Conservation (phyloP, 176 grass and related monocot species). For the Musa schizocarpa region DNA sequence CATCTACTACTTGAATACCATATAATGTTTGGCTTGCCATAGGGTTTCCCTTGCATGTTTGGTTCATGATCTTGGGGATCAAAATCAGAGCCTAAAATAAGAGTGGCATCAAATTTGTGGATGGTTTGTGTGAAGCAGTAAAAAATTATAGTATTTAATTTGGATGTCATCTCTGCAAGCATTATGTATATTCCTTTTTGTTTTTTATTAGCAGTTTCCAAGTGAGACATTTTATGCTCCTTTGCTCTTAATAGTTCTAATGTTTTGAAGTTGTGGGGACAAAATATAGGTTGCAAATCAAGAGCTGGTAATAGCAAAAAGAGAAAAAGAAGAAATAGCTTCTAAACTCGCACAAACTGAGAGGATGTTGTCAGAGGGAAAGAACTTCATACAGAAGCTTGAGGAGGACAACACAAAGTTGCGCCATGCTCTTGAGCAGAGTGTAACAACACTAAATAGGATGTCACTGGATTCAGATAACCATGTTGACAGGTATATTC, state of each 20-base stretch:
- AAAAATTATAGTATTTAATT: too few species aligned
- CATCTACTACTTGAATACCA: too few species aligned
- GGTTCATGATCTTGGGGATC: too few species aligned
- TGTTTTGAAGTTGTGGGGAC: slow-evolving; percentile 1
- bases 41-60: too few species aligned
- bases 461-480: slow-evolving; percentile 97
- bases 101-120: too few species aligned
- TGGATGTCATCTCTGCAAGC: too few species aligned
- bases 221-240: too few species aligned
- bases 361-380: slow-evolving; percentile 59
- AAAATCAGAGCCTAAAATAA: too few species aligned
- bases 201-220: too few species aligned
- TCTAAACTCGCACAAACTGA: slow-evolving; percentile 56
- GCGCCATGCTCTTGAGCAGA: slow-evolving; percentile 62
- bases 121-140: background rate
- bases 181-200: too few species aligned
- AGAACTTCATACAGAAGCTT: slow-evolving; percentile 76
- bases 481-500: slow-evolving; percentile 59
- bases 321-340: slow-evolving; percentile 51
- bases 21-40: too few species aligned
- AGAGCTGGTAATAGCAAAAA: slow-evolving; percentile 49
- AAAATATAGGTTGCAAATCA: slow-evolving; percentile 57
- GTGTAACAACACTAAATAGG: slow-evolving; percentile 76
- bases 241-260: too few species aligned
- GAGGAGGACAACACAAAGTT: slow-evolving; percentile 93